Evolutionary conservation across 805 yeast species (phyloP).

Genomic region (Candida pini): DNA sequence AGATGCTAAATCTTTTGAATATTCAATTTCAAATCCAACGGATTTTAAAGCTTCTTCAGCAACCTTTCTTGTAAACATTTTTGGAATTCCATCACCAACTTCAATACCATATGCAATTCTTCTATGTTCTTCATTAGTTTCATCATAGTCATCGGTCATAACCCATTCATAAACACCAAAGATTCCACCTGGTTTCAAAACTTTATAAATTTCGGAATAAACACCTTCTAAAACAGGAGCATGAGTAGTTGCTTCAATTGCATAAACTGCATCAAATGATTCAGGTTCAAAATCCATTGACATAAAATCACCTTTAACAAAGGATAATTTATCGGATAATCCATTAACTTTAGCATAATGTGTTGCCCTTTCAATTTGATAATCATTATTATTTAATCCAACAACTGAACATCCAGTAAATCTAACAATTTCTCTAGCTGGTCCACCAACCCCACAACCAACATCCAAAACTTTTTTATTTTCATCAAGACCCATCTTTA

Average conservation of each 20-base stretch:
- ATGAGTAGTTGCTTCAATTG: conserved; percentile 98
- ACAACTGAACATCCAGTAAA: conserved; percentile 83
- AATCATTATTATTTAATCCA: conserved; percentile 95
- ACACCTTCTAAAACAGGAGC: conserved; percentile 97
- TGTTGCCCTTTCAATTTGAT: conserved; percentile 89
- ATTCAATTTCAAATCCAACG: conserved; percentile 82
- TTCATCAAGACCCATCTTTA: conserved; percentile 72
- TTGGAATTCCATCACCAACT: conserved; percentile 98
- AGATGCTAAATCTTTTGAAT: conserved; percentile 79
- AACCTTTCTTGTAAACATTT: conserved; percentile 82
- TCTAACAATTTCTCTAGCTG: conserved; percentile 92
- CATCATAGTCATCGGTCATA: conserved; percentile 92
- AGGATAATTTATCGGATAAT: conserved; percentile 67
- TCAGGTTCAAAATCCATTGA: conserved; percentile 93
- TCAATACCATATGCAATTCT: conserved; percentile 95
- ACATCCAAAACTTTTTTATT: conserved; percentile 90
- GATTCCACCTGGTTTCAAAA: conserved; percentile 94
- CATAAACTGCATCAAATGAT: conserved; percentile 93
- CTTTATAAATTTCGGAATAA: conserved; percentile 89
- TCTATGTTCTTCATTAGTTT: conserved; percentile 80
- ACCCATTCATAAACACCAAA: conserved; percentile 99
- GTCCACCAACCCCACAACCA: conserved; percentile 99
- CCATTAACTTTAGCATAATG: conserved; percentile 64
- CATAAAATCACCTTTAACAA: conserved; percentile 98
- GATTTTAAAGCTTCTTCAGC: conserved; percentile 81